Conservation (phyloP, 1,139 yeast genomes). For the Hansenula anomala region DNA sequence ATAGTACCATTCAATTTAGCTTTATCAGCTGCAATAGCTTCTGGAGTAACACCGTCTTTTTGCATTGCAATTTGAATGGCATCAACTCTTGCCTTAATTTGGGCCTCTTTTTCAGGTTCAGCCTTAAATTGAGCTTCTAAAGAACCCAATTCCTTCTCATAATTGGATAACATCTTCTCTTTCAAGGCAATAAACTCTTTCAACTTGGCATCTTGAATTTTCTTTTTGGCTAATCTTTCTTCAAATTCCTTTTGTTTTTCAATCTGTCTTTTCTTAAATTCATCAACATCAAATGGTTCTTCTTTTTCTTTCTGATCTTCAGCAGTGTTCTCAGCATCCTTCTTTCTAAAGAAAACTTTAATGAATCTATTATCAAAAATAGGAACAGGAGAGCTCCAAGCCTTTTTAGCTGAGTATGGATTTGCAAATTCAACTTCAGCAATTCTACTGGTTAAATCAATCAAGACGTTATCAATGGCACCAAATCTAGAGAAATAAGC, state of each 20-base stretch:
- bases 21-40: constrained; percentile 15
- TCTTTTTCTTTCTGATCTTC: constrained; percentile 5
- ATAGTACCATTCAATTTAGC: constrained; percentile 23
- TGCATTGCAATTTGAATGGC: constrained; percentile 13
- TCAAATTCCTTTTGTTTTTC: constrained; percentile 38
- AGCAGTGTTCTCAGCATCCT: constrained; percentile 6
- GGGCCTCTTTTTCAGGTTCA: constrained; percentile 21
- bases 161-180: constrained; percentile 27
- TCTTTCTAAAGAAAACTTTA: constrained; percentile 37
- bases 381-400: constrained; percentile 40
- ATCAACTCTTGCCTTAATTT: constrained; percentile 22
- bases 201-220: constrained; percentile 28
- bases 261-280: constrained; percentile 30
- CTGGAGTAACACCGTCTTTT: constrained; percentile 17
- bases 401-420: constrained; percentile 35
- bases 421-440: constrained; percentile 35
- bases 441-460: constrained; percentile 23
- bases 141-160: constrained; percentile 26
- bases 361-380: constrained; percentile 46
- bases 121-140: constrained; percentile 19
- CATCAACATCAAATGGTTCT: constrained; percentile 30
- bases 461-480: constrained; percentile 24
- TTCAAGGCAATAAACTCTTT: constrained; percentile 30
- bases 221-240: constrained; percentile 30
- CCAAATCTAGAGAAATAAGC: constrained; percentile 39